A percentile compares a stretch with the other conserved stretches of the same genome.
Conservation (phyloP, 2,329 filamentous ascomycete genomes). For the Colletotrichum theobromicola region DNA sequence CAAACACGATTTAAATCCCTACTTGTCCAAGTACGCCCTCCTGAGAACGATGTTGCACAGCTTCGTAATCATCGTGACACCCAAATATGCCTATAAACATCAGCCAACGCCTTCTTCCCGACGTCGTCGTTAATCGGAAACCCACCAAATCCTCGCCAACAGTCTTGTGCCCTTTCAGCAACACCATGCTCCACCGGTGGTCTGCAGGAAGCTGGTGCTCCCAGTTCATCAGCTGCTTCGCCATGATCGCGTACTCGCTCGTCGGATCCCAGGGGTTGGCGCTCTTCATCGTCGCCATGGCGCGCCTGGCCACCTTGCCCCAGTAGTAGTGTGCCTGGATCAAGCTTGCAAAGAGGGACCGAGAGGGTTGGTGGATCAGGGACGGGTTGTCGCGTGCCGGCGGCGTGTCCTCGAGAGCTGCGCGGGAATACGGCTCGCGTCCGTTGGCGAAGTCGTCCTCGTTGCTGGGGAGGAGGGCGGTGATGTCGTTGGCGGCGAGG, state of each 20-base stretch:
- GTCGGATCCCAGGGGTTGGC: conserved; percentile 49
- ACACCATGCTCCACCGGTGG: conserved; percentile 50
- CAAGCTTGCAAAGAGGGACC: conserved; percentile 60
- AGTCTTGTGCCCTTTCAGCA: conserved; percentile 50
- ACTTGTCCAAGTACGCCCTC: conserved; percentile 59
- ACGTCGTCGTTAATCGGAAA: not conserved
- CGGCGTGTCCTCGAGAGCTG: conserved; percentile 58
- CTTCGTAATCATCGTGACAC: conserved; percentile 59
- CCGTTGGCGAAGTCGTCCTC: conserved; percentile 57
- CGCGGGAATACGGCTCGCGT: conserved; percentile 51
- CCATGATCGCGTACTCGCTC: conserved; percentile 54
- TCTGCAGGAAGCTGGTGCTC: conserved; percentile 51
- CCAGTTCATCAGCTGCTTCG: conserved; percentile 49
- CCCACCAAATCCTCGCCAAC: conserved; percentile 55
- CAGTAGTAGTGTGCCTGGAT: conserved; percentile 62
- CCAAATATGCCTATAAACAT: conserved; percentile 53
- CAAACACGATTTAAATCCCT: conserved; percentile 21
- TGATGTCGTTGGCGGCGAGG: conserved; percentile 58
- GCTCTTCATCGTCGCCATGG: conserved; percentile 49
- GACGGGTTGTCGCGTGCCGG: conserved; percentile 51
- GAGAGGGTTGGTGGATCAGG: conserved; percentile 45
- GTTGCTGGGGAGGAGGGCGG: conserved; percentile 56
- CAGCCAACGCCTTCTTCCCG: not conserved
- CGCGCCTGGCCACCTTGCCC: conserved; percentile 56
- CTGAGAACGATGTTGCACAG: conserved; percentile 63